A percentile compares a stretch with the other conserved stretches of the same genome.
Conservation (phyloP, 352 stramenopile genomes). For the Globisporangium radiosum region DNA sequence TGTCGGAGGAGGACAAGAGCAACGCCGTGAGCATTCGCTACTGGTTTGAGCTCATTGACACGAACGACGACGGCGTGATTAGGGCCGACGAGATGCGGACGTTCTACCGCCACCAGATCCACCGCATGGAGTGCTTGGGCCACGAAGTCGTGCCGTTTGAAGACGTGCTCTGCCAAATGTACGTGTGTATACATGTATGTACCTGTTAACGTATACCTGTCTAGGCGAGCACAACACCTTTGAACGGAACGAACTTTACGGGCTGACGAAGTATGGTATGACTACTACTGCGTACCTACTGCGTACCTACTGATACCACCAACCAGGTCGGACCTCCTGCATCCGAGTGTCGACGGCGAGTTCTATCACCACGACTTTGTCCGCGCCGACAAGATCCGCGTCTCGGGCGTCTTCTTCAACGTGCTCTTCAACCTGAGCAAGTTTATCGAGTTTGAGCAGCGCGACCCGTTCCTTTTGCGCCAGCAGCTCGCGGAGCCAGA, state of each 20-base stretch:
- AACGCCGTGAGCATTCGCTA: slow-evolving; percentile 95
- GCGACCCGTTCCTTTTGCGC: slow-evolving; percentile 96
- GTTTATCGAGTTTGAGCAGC: slow-evolving; percentile 98
- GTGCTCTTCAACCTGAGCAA: slow-evolving; percentile 99
- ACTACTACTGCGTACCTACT: background rate
- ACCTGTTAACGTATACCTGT: too few relatives aligned
- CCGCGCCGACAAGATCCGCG: slow-evolving; percentile 80
- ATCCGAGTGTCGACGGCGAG: slow-evolving; percentile 67
- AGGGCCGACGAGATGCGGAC: slow-evolving; percentile 94
- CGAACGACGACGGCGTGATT: slow-evolving; percentile 96
- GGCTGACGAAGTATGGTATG: slow-evolving; percentile 1
- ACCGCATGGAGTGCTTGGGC: slow-evolving; percentile 97
- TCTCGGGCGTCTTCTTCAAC: slow-evolving; percentile 97
- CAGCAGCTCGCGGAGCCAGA: slow-evolving; percentile 88
- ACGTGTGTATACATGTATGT: slow-evolving; percentile 29
- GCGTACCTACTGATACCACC: too few relatives aligned
- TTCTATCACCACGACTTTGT: slow-evolving; percentile 79
- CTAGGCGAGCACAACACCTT: too few relatives aligned
- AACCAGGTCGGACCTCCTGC: slow-evolving; percentile 66
- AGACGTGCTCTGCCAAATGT: slow-evolving; percentile 99
- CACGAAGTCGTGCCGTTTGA: slow-evolving; percentile 98
- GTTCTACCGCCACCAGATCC: slow-evolving; percentile 92
- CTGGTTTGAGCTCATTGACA: slow-evolving; percentile 98
- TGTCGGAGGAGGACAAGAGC: slow-evolving; percentile 98
- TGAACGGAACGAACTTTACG: too few relatives aligned